Evolutionary conservation across 768 basidiomycete genomes (phyloP).

Genomic region (Agaricus blazei): DNA sequence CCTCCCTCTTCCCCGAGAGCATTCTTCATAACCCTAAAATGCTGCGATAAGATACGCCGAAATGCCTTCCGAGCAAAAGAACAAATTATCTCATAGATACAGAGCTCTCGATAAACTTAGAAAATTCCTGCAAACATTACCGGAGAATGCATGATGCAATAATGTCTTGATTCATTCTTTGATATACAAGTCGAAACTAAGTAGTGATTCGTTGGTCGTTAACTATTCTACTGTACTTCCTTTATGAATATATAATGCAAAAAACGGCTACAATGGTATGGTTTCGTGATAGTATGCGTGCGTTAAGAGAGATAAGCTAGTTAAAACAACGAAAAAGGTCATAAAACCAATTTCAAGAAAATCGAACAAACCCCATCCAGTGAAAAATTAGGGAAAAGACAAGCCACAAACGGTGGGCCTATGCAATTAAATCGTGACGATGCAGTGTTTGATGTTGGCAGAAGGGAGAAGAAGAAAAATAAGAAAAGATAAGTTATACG

Average conservation of each 20-base stretch:
- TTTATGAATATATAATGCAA: too few relatives aligned
- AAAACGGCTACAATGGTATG: too few relatives aligned
- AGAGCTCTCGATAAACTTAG: slow-evolving; percentile 68
- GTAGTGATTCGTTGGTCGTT: too few relatives aligned
- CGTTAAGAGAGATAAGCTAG: too few relatives aligned
- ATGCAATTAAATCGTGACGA: too few relatives aligned
- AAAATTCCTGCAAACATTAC: slow-evolving; percentile 34
- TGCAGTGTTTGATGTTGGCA: too few relatives aligned
- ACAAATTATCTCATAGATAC: slow-evolving; percentile 68
- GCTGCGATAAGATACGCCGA: slow-evolving; percentile 58
- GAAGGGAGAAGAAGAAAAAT: neutral
- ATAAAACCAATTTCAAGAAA: neutral
- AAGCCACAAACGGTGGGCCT: neutral
- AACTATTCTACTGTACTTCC: too few relatives aligned
- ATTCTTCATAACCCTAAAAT: neutral
- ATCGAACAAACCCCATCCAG: neutral
- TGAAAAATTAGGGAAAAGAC: neutral
- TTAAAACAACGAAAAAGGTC: too few relatives aligned
- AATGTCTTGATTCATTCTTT: too few relatives aligned
- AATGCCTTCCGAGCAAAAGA: slow-evolving; percentile 66
- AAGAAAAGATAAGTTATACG: neutral
- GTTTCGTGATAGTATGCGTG: too few relatives aligned
- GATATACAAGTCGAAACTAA: too few relatives aligned
- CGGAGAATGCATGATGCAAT: neutral
- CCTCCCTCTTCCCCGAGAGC: neutral